Conservation (phyloP, 441 rosid genomes). For the Viola pubescens region DNA sequence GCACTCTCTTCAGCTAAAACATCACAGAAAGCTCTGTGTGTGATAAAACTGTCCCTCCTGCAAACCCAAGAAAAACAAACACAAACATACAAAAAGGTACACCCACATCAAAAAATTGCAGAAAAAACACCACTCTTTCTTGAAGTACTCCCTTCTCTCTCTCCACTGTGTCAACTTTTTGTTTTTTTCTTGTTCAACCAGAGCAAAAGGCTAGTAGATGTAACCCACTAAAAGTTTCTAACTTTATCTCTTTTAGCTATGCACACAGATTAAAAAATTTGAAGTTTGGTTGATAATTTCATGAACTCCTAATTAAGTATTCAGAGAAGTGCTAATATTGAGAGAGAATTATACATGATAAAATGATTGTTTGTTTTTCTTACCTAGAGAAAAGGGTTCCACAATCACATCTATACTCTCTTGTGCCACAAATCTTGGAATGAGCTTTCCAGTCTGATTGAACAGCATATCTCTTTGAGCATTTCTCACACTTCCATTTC, state of each 20-base stretch:
- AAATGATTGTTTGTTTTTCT: background rate
- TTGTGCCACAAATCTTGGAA: constrained; percentile 54
- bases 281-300: too few relatives aligned
- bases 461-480: constrained; percentile 58
- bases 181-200: constrained; percentile 17
- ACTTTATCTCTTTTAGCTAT: background rate
- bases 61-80: constrained; percentile 16
- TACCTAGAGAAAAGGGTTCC: constrained; percentile 59
- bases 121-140: constrained; percentile 4
- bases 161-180: constrained; percentile 23
- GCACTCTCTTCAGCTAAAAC: constrained; percentile 50
- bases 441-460: constrained; percentile 67
- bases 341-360: too few relatives aligned
- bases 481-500: constrained; percentile 58
- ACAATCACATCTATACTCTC: constrained; percentile 58
- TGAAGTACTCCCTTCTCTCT: background rate
- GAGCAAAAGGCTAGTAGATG: constrained; percentile 16
- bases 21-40: constrained; percentile 59
- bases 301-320: too few relatives aligned
- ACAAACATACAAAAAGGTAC: constrained; percentile 26
- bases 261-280: too few relatives aligned
- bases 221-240: constrained; percentile 3
- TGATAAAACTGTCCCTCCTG: constrained; percentile 62
- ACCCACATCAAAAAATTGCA: constrained; percentile 15
- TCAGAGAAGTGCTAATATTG: too few relatives aligned